These are phyloP conservation scores for Aspergillus aculeatinus DNA, from an alignment of 2,329 filamentous ascomycete genomes.

Conservation along the genomic window DNA sequence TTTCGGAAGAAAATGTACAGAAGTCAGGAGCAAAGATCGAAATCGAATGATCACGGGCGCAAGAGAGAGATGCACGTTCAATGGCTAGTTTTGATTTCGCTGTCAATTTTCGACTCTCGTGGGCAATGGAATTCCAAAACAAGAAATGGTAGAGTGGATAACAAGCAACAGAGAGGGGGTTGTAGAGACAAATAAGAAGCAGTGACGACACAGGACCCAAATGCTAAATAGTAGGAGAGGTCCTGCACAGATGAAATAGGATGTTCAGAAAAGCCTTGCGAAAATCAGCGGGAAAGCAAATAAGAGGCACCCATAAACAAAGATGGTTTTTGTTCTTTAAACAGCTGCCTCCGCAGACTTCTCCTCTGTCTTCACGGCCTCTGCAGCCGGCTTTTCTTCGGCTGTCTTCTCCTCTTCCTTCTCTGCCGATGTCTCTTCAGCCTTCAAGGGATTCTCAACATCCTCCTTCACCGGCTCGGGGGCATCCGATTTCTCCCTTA, in stretches of 20 bases:
- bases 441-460: slow-evolving; percentile 22
- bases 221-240: slow-evolving; percentile 1
- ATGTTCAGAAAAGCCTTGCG: slow-evolving; percentile 9
- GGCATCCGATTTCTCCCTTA: slow-evolving; percentile 36
- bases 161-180: background rate
- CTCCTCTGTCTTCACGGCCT: slow-evolving; percentile 27
- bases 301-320: slow-evolving; percentile 7
- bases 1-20: background rate
- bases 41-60: background rate
- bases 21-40: background rate
- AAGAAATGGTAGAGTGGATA: background rate
- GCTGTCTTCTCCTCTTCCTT: slow-evolving; percentile 20
- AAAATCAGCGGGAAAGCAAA: slow-evolving; percentile 7
- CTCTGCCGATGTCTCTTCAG: slow-evolving; percentile 32
- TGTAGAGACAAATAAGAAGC: background rate
- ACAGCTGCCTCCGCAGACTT: slow-evolving; percentile 27
- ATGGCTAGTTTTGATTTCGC: background rate
- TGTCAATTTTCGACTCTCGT: slow-evolving; percentile 2
- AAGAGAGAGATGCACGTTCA: background rate
- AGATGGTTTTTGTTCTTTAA: slow-evolving; percentile 15
- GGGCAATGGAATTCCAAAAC: slow-evolving; percentile 4
- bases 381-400: slow-evolving; percentile 33
- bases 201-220: slow-evolving; percentile 1
- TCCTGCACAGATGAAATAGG: slow-evolving; percentile 12
- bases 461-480: slow-evolving; percentile 23